These are phyloP conservation scores for Wallacemonas sp. DNA, from an alignment of 208 protist genomes.

Conservation along the genomic window DNA sequence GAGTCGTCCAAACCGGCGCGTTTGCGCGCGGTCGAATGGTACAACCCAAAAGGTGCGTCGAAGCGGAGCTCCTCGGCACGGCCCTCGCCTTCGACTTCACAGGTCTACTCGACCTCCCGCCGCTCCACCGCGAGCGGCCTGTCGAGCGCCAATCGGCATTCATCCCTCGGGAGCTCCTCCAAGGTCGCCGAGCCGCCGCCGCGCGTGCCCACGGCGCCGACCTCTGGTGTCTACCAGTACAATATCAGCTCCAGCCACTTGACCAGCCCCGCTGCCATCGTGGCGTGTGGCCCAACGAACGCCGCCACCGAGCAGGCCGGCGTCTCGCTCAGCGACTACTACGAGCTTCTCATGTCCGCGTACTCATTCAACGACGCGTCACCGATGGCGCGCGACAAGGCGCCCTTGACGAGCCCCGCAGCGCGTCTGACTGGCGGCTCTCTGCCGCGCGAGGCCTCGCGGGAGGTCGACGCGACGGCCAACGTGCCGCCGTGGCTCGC, in stretches of 20 bases:
- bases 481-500: constrained; percentile 1
- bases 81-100: no score
- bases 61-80: no score
- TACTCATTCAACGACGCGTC: background rate
- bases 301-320: background rate
- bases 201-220: no score
- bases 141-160: background rate
- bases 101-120: no score
- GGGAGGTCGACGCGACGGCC: background rate
- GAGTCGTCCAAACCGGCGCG: background rate
- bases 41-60: background rate
- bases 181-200: no score
- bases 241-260: background rate
- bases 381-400: background rate
- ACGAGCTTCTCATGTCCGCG: background rate
- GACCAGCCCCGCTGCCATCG: background rate
- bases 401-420: background rate
- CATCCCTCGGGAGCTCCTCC: background rate
- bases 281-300: background rate
- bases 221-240: background rate
- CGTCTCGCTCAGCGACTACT: constrained; percentile 1
- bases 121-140: no score
- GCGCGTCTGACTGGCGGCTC: background rate
- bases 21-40: constrained; percentile 5
- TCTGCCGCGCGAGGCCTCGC: background rate